These are phyloP conservation scores for Sarocladiaceae sp. DNA, from an alignment of 2,329 filamentous ascomycete genomes.

Conservation along the genomic window DNA sequence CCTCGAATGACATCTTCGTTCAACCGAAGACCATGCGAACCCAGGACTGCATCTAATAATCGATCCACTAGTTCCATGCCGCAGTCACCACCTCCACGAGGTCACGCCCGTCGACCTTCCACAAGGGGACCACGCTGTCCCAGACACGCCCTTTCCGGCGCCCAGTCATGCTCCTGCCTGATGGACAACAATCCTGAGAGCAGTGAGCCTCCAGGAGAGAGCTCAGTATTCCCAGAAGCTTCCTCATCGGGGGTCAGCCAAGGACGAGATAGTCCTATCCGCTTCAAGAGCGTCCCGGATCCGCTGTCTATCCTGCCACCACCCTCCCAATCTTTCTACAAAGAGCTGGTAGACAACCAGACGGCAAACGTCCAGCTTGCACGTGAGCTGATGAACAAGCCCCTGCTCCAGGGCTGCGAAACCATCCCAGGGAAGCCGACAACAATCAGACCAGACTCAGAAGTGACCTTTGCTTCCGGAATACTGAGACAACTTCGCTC, in stretches of 20 bases:
- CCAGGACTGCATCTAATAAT: too few relatives aligned
- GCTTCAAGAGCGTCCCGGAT: background rate
- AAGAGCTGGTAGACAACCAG: conserved; percentile 1
- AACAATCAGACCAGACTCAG: background rate
- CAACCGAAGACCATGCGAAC: too few relatives aligned
- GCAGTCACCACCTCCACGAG: background rate
- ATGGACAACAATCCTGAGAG: background rate
- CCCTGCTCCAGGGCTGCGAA: background rate
- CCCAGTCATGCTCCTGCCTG: background rate
- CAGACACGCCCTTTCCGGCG: background rate
- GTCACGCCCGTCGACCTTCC: background rate
- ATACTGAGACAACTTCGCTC: background rate
- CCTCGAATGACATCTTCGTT: too few relatives aligned
- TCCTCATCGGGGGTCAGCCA: background rate
- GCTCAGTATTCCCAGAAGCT: background rate
- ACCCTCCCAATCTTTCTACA: background rate
- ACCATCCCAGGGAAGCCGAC: background rate
- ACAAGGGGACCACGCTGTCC: conserved; percentile 3
- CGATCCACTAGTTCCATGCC: background rate
- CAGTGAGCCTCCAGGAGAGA: background rate
- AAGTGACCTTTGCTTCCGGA: conserved; percentile 4
- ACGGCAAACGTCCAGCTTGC: conserved; percentile 1
- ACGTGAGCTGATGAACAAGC: background rate
- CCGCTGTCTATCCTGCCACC: background rate
- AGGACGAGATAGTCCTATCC: too few relatives aligned